A percentile compares a stretch with the other conserved stretches of the same genome.
These are phyloP conservation scores for Cornus kousa DNA, from an alignment of 148 eudicot genomes.

Conservation along the genomic window DNA sequence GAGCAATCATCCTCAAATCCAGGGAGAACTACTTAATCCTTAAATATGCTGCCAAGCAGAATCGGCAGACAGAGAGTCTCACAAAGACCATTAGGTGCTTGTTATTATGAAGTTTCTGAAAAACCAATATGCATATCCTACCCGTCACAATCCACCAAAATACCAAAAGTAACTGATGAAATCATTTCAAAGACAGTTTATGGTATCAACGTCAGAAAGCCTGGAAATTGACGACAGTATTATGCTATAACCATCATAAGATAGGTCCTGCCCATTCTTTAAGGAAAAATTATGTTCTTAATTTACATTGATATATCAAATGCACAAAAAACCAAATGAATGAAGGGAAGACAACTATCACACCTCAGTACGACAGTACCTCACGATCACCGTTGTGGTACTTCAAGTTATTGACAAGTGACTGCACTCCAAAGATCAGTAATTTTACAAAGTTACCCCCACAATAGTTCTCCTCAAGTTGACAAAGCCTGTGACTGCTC, in stretches of 20 bases:
- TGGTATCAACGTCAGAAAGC: background rate
- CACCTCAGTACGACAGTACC: background rate
- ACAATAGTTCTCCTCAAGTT: slow-evolving; percentile 9
- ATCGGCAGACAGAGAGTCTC: background rate
- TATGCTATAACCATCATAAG: background rate
- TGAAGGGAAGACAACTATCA: background rate
- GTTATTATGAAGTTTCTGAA: background rate
- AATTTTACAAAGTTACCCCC: slow-evolving; percentile 7
- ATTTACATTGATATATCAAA: background rate
- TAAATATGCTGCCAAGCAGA: background rate
- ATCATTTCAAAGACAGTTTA: background rate
- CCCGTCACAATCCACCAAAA: background rate
- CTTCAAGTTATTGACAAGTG: background rate
- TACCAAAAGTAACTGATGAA: background rate
- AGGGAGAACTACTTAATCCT: background rate
- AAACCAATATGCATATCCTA: background rate
- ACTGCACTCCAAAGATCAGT: slow-evolving; percentile 7
- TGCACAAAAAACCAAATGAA: background rate
- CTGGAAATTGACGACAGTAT: background rate
- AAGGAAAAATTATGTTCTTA: background rate
- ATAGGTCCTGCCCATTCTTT: background rate
- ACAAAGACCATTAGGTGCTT: background rate
- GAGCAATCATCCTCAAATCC: no score
- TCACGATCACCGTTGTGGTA: background rate
- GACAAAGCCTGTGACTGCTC: background rate